phyloP scores from a whole-genome alignment of 495 filamentous ascomycete genomes.

The Hypoxylon crocopeplum region DNA sequence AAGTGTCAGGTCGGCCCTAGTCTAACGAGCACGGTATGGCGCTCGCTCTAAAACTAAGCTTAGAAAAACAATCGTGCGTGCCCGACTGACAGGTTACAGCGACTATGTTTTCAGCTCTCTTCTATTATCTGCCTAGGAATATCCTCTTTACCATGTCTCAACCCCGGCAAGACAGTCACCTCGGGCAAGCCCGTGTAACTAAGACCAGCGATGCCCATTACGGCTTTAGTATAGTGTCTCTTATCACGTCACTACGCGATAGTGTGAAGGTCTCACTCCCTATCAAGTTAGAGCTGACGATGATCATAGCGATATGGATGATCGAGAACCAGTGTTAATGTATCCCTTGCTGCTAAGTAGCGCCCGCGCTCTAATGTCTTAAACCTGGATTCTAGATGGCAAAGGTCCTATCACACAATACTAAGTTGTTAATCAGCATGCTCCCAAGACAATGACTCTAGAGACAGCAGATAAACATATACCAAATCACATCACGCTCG shows the following conservation, averaged over 20 bases:
- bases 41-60: constrained; percentile 1
- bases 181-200: not conserved
- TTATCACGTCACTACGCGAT: not conserved
- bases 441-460: not conserved
- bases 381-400: not conserved
- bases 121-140: not conserved
- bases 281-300: not conserved
- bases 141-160: not conserved
- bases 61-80: not conserved
- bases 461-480: not conserved
- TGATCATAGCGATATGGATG: not conserved
- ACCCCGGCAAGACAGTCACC: not conserved
- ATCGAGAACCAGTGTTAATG: not conserved
- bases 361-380: not conserved
- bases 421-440: not conserved
- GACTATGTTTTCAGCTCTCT: not conserved
- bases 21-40: no score
- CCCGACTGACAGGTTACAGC: not conserved
- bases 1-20: no score
- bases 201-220: not conserved
- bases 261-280: not conserved
- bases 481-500: not conserved
- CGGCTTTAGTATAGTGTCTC: not conserved
- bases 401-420: not conserved
- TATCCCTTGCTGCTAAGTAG: not conserved